Evolutionary conservation across 176 grass and related monocot species (phyloP), one percentile per base, ranked within the genome.

Genomic region (Carex parvula): DNA sequence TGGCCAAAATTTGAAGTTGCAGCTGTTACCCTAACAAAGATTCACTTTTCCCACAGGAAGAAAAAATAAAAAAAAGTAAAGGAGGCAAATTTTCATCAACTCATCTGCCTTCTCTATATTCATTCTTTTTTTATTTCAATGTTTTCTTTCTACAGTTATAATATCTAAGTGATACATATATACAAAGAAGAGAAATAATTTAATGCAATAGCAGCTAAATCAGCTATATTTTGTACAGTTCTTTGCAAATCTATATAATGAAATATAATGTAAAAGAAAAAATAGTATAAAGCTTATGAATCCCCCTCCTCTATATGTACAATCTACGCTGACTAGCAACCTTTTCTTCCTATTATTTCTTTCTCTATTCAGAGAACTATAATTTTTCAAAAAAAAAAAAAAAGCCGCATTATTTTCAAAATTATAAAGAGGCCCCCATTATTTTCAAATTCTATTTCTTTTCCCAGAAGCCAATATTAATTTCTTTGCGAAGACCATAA

Each of bases 201-300:
- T 56, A 78, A 33, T 56, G 17, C 21, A 29, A 32, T 18, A 78
- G 50, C 12, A 78, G 48, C 48, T 78, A 57, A 32, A 30, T 56
- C 22, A 55, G 20, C 72, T 77, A 17, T 32, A 11, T n/a, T 33
- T 17, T 78, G 52, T 78, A 9, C 14, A 52, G 16, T 71, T 57
- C 24, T 77, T 56, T 78, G 24, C 52, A 78, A 35, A 57, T 78
- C 73, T 57, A 57, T 33, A 78, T 33, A 77, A 56, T 56, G 73
- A 78, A 57, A 52, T 32, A 57, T 78, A 78, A 78, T 55, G 46
- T 75, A 76, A 76, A 15, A 32, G 71, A 77, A 54, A 77, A 56
- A 32, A 24, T 56, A 15, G 0, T 26, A 78, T 33, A 55, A 78
- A 78, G 0, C 73, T 32, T 15, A 18, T 78, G 52, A 57, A 57